Evolutionary conservation across 148 eudicot species (phyloP).

Genomic region (Silene conica): DNA sequence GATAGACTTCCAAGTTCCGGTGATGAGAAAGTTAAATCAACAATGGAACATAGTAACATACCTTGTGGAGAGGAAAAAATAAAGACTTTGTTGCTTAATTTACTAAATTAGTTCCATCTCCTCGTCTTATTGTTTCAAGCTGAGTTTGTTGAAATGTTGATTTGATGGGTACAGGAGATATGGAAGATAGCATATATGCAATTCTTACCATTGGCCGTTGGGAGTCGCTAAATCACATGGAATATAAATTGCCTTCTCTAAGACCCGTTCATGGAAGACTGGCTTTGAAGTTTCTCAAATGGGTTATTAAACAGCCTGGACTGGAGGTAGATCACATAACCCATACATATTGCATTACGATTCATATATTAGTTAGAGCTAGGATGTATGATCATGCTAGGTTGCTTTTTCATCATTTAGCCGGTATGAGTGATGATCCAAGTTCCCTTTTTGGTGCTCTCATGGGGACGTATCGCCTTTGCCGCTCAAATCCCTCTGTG

Average conservation of each 20-base stretch:
- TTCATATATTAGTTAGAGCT: conserved; percentile 67
- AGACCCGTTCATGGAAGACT: conserved; percentile 83
- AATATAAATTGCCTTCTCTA: conserved; percentile 55
- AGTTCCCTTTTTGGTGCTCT: conserved; percentile 52
- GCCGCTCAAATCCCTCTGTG: conserved; percentile 77
- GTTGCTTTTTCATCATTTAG: conserved; percentile 41
- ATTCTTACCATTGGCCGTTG: conserved; percentile 75
- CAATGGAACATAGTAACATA: too few species aligned
- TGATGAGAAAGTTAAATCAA: too few species aligned
- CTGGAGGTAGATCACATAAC: conserved; percentile 48
- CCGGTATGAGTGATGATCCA: conserved; percentile 35
- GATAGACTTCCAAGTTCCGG: too few species aligned
- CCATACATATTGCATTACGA: conserved; percentile 60
- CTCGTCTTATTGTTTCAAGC: conserved; percentile 2
- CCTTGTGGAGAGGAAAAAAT: too few species aligned
- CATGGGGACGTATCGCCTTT: conserved; percentile 71
- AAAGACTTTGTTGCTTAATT: too few species aligned
- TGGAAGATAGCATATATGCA: conserved; percentile 54
- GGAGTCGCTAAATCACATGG: conserved; percentile 85
- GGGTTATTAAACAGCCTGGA: conserved; percentile 68
- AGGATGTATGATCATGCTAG: conserved; percentile 69
- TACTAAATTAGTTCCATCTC: neutral
- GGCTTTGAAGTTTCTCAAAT: conserved; percentile 70
- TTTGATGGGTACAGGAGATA: conserved; percentile 37
- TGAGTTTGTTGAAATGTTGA: conserved; percentile 5